These are phyloP conservation scores for Rhytidiadelphus loreus DNA, from an alignment of 225 moss, liverwort and hornwort genomes.

Conservation along the genomic window DNA sequence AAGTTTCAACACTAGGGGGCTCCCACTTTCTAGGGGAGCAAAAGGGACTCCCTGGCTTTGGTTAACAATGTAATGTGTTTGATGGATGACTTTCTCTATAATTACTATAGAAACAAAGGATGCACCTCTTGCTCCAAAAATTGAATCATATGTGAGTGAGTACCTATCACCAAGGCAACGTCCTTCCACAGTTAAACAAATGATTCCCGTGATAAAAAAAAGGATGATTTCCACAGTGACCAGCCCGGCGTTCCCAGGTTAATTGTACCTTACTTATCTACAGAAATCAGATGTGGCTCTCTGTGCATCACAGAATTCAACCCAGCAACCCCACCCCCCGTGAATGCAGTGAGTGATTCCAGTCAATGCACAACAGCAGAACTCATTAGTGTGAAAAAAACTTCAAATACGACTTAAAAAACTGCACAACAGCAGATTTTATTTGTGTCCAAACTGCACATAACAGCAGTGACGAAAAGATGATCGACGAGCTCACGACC, in stretches of 20 bases:
- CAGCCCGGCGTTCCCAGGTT: neutral
- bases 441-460: neutral
- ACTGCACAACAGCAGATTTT: neutral
- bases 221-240: neutral
- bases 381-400: neutral
- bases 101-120: neutral
- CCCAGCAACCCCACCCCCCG: neutral
- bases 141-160: too few species aligned
- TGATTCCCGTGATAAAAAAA: neutral
- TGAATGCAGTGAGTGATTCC: neutral
- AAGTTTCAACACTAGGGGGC: too few species aligned
- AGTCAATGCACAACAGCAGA: neutral
- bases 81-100: neutral
- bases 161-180: accelerated
- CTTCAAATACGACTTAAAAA: too few species aligned
- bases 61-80: too few species aligned
- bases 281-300: neutral
- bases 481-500: neutral
- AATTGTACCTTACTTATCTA: too few species aligned
- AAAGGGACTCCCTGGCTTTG: too few species aligned
- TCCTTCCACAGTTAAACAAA: neutral
- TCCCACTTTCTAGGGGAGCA: too few species aligned
- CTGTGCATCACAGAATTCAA: neutral
- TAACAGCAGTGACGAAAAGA: neutral
- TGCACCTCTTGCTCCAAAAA: neutral